phyloP scores from a whole-genome alignment of 192 early-diverging fungal genomes.

The Spizellomyces punctatus region DNA sequence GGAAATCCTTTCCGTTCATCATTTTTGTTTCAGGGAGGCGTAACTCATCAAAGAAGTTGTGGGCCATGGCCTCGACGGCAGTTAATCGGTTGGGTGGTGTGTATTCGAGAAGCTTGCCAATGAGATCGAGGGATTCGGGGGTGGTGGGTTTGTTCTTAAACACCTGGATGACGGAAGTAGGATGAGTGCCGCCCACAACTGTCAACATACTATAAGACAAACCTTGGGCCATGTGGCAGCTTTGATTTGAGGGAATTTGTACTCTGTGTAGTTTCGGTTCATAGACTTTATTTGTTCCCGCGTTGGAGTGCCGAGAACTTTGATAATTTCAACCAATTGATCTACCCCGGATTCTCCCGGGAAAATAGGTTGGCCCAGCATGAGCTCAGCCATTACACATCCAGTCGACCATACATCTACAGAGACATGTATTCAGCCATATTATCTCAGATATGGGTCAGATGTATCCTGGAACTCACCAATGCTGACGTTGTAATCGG shows the following conservation, averaged over 20 bases:
- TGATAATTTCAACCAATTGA: slow-evolving; percentile 99
- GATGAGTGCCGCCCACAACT: not conserved
- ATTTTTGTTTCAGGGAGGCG: slow-evolving; percentile 80
- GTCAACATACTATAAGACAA: not conserved
- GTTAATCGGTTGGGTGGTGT: slow-evolving; percentile 81
- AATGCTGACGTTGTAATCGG: slow-evolving; percentile 83
- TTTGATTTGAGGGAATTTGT: slow-evolving; percentile 98
- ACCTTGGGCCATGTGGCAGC: slow-evolving; percentile 88
- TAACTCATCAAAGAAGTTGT: slow-evolving; percentile 98
- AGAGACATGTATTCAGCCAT: slow-evolving; percentile 53
- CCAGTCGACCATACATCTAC: slow-evolving; percentile 99
- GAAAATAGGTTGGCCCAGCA: slow-evolving; percentile 91
- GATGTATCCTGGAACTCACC: slow-evolving; percentile 34
- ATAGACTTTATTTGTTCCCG: slow-evolving; percentile 94
- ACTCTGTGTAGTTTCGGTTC: slow-evolving; percentile 98
- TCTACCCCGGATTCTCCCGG: slow-evolving; percentile 95
- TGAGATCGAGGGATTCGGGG: slow-evolving; percentile 85
- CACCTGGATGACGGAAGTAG: not conserved
- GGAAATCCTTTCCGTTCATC: slow-evolving; percentile 81
- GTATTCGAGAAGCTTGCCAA: slow-evolving; percentile 87
- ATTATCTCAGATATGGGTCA: not conserved
- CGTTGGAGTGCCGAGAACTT: slow-evolving; percentile 95
- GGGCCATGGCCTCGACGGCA: slow-evolving; percentile 88
- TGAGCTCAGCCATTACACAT: slow-evolving; percentile 95
- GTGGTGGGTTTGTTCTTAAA: slow-evolving; percentile 81